phyloP scores from a whole-genome alignment of 2,329 filamentous ascomycete genomes.

The Aquanectria penicillioides region DNA sequence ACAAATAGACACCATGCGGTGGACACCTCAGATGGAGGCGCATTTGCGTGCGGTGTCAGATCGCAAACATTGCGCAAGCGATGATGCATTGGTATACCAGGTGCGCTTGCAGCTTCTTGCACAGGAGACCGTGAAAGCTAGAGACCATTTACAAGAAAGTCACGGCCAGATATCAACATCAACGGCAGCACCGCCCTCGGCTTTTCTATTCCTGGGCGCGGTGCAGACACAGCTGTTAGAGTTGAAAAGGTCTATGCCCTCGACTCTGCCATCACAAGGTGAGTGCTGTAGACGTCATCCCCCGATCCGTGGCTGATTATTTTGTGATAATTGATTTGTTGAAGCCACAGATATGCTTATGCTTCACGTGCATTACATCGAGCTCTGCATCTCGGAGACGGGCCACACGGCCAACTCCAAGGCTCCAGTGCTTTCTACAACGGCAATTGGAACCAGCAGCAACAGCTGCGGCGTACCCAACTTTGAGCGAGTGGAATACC shows the following conservation, averaged over 20 bases:
- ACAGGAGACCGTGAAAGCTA: not conserved
- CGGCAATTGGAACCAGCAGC: not conserved
- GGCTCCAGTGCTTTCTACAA: not conserved
- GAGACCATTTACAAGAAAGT: not conserved
- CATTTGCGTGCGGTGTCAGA: not conserved
- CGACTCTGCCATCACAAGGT: not conserved
- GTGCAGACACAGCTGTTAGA: not conserved
- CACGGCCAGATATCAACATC: not conserved
- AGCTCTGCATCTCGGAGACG: not conserved
- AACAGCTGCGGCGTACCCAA: not conserved
- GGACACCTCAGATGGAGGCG: constrained; percentile 3
- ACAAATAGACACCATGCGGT: constrained; percentile 5
- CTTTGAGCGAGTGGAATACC: not conserved
- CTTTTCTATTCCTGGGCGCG: not conserved
- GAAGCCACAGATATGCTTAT: not conserved
- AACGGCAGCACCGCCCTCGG: not conserved
- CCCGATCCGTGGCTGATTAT: not conserved
- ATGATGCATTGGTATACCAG: not conserved
- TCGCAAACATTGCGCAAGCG: not conserved
- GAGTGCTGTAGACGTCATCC: not conserved
- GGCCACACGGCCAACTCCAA: not conserved
- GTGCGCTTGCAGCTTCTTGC: not conserved
- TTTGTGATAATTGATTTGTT: too few relatives aligned
- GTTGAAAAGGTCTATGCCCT: not conserved
- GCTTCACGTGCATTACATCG: not conserved